Evolutionary conservation across 805 yeast genomes (phyloP).

Genomic region (Cyberlindnera samutprakarnensis): DNA sequence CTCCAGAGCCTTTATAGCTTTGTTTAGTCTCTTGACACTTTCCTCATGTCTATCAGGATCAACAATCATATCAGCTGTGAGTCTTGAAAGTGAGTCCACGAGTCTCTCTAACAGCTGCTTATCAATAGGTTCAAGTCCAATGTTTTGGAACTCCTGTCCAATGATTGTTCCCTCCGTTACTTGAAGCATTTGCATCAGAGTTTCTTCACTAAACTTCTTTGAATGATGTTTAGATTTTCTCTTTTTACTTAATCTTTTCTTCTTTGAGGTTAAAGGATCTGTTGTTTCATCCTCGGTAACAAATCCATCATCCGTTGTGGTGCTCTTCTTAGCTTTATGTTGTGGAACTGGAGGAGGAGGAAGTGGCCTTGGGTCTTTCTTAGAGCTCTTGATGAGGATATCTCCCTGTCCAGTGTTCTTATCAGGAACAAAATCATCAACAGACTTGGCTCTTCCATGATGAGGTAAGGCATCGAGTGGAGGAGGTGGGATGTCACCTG

Average conservation of each 20-base stretch:
- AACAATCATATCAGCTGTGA: constrained; percentile 85
- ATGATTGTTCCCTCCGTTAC: constrained; percentile 35
- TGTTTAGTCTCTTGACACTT: constrained; percentile 71
- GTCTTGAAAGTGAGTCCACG: constrained; percentile 74
- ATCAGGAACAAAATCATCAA: too few species aligned
- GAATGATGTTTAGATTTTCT: constrained; percentile 5
- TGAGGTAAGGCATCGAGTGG: background rate
- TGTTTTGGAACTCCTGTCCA: constrained; percentile 58
- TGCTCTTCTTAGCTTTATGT: constrained; percentile 5
- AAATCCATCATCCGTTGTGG: constrained; percentile 18
- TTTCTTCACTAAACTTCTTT: constrained; percentile 23
- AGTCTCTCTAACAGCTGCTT: constrained; percentile 76
- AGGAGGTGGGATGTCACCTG: background rate
- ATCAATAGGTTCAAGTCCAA: constrained; percentile 70
- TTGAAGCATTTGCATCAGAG: constrained; percentile 28
- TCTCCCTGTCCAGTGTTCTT: constrained; percentile 6
- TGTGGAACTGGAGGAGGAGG: constrained; percentile 24
- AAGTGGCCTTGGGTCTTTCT: constrained; percentile 15
- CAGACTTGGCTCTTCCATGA: constrained; percentile 10
- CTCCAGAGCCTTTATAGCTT: constrained; percentile 79
- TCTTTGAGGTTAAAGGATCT: background rate
- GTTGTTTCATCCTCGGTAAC: constrained; percentile 20
- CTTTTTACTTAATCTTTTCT: constrained; percentile 5
- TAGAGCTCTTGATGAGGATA: constrained; percentile 4
- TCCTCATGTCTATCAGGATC: constrained; percentile 77